Base-by-base conservation (phyloP, 192 early-diverging fungal genomes). In the Coemansia umbellata region DNA sequence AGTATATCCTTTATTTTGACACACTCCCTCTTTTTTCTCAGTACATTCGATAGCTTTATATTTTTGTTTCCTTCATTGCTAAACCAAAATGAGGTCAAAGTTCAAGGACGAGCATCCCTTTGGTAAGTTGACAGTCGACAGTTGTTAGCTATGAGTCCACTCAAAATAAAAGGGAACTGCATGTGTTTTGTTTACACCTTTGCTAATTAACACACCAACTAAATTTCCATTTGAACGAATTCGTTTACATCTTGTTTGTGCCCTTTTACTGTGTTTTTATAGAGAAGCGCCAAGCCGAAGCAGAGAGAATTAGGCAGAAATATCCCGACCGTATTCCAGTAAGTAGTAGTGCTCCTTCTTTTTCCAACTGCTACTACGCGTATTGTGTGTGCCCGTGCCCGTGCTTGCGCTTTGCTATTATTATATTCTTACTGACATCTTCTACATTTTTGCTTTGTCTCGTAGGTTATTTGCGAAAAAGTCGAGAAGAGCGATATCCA, bases 41-140 rank as follows among this genome's bases (percentile, higher is more conserved):
- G n/a, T 37, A 2, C 23, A 3, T 9, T 6, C n/a, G n/a, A n/a
- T n/a, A n/a, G n/a, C n/a, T n/a, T 21, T 21, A 9, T 18, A 2
- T 14, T 41, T 41, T 39, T 5, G 14, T 39, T 22, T 53, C 30
- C 39, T 54, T 32, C 23, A 28, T 31, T 17, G 4, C 32, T 43
- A 32, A 30, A 37, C 33, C 17, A 80, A 70, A 60, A 86, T 88
- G 80, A 81, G 85, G 60, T 93, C 91, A 52, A 87, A 93, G 73
- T 97, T 97, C 66, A 93, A 98, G 82, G 91, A 94, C 75, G 95
- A 98, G 63, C 93, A 98, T 62, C 85, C 87, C 26, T 93, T 93
- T 67, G 91, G 91, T 93, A 85, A 60, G 85, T 52, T 26, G n/a
- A n/a, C n/a, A n/a, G n/a, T n/a, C n/a, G n/a, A n/a, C n/a, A n/a